These are phyloP conservation scores for Pinus tabuliformis DNA, from an alignment of 75 land plant genomes.

Conservation along the genomic window DNA sequence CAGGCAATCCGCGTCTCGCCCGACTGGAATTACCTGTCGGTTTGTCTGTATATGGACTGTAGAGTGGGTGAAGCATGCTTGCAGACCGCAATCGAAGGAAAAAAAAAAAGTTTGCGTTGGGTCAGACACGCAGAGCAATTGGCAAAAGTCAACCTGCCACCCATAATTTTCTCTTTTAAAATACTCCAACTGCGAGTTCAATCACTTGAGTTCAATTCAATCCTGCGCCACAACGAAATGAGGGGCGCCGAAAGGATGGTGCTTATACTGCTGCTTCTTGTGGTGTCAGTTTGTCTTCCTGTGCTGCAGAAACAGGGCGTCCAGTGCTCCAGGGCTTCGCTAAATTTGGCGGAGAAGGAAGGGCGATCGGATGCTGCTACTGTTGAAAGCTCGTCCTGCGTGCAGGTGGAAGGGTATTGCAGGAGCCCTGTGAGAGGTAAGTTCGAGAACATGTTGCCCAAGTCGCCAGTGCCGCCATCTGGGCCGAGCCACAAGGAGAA, in stretches of 20 bases:
- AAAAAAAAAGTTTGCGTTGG: not conserved
- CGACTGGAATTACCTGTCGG: too few species aligned
- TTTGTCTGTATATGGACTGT: too few species aligned
- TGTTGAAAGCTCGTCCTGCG: not conserved
- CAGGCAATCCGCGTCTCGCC: too few species aligned
- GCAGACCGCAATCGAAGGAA: conserved; percentile 3
- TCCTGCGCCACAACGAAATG: not conserved
- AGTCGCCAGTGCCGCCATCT: conserved; percentile 2
- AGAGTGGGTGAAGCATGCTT: not conserved
- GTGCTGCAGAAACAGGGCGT: not conserved
- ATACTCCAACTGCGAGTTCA: too few species aligned
- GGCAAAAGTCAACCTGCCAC: not conserved
- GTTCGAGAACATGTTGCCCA: conserved; percentile 4
- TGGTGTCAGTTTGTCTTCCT: not conserved
- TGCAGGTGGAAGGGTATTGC: not conserved
- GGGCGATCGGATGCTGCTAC: not conserved
- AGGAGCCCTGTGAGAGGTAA: not conserved
- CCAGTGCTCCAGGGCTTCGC: not conserved
- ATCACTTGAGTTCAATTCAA: not conserved
- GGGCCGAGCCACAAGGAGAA: conserved; percentile 6
- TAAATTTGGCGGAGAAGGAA: not conserved
- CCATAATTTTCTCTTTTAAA: not conserved
- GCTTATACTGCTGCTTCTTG: not conserved
- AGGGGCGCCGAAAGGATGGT: not conserved
- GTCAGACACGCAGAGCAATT: too few species aligned